A percentile compares a stretch with the other conserved stretches of the same genome.
Conservation (phyloP, 768 basidiomycete species). For the Serpula lacrymans region DNA sequence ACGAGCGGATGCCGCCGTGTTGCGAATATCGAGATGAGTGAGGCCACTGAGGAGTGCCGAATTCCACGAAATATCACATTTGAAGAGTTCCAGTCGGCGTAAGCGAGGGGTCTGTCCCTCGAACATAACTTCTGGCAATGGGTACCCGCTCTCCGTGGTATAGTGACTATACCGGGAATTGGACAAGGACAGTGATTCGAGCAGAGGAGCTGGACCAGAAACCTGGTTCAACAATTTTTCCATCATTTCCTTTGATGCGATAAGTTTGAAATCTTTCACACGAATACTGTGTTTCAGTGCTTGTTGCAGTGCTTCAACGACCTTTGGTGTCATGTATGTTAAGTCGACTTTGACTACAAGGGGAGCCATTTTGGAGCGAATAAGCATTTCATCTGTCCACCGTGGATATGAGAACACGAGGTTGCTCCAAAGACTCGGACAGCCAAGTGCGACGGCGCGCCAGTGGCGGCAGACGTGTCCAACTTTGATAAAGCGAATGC, state of each 20-base stretch:
- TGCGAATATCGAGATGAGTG: conserved; percentile 33
- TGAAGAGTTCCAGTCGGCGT: conserved; percentile 31
- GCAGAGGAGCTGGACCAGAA: not conserved
- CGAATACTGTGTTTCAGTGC: not conserved
- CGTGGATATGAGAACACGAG: conserved; percentile 28
- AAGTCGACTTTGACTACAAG: conserved; percentile 20
- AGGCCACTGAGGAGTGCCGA: conserved; percentile 33
- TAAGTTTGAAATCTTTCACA: not conserved
- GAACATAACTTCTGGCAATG: conserved; percentile 26
- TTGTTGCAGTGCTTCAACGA: conserved; percentile 24
- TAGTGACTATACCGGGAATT: not conserved
- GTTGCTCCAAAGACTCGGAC: conserved; percentile 39
- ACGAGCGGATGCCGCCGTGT: conserved; percentile 20
- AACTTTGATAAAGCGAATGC: no score
- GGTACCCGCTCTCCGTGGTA: conserved; percentile 16
- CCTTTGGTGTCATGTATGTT: conserved; percentile 26
- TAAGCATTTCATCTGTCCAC: conserved; percentile 42
- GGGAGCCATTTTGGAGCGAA: conserved; percentile 40
- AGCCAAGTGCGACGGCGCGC: conserved; percentile 40
- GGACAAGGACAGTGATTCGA: conserved; percentile 6
- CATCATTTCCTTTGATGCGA: not conserved
- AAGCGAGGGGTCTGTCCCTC: conserved; percentile 31
- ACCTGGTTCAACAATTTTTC: not conserved
- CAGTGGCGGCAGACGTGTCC: conserved; percentile 32
- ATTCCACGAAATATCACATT: conserved; percentile 34